Conservation (phyloP, 331 rosid genomes). For the Malus hybrid region DNA sequence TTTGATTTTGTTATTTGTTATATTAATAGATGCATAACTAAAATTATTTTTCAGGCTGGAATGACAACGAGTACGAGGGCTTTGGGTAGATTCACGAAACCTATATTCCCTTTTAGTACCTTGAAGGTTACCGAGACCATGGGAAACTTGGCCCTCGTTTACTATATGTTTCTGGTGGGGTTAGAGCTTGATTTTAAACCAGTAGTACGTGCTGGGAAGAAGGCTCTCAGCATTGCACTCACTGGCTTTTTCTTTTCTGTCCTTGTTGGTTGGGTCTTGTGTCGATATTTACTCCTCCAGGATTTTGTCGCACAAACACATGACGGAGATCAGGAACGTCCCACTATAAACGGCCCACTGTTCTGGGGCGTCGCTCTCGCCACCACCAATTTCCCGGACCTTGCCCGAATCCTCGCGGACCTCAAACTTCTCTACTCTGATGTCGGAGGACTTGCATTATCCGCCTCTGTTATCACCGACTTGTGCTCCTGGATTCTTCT, state of each 20-base stretch:
- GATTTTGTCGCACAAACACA: not conserved
- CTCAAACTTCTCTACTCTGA: constrained; percentile 52
- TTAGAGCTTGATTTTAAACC: constrained; percentile 46
- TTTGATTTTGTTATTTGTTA: not conserved
- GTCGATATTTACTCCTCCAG: not conserved
- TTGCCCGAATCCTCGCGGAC: constrained; percentile 30
- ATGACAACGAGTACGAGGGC: not conserved
- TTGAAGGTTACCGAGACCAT: constrained; percentile 30
- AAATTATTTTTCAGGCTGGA: not conserved
- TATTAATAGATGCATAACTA: not conserved
- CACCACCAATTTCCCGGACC: constrained; percentile 16
- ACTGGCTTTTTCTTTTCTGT: constrained; percentile 16
- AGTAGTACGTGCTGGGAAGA: constrained; percentile 22
- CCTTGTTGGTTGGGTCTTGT: constrained; percentile 29
- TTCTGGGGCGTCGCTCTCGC: constrained; percentile 22
- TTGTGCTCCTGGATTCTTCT: constrained; percentile 29
- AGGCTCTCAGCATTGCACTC: constrained; percentile 30
- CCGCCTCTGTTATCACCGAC: constrained; percentile 50
- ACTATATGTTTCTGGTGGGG: constrained; percentile 51
- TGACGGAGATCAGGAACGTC: not conserved
- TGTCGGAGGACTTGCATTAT: constrained; percentile 44
- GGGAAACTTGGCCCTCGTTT: constrained; percentile 35
- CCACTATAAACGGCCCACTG: not conserved
- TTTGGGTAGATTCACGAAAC: not conserved
- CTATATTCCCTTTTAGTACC: not conserved